These are phyloP conservation scores for Macrolepiota dolichaula DNA, from an alignment of 768 basidiomycete genomes.

Conservation along the genomic window DNA sequence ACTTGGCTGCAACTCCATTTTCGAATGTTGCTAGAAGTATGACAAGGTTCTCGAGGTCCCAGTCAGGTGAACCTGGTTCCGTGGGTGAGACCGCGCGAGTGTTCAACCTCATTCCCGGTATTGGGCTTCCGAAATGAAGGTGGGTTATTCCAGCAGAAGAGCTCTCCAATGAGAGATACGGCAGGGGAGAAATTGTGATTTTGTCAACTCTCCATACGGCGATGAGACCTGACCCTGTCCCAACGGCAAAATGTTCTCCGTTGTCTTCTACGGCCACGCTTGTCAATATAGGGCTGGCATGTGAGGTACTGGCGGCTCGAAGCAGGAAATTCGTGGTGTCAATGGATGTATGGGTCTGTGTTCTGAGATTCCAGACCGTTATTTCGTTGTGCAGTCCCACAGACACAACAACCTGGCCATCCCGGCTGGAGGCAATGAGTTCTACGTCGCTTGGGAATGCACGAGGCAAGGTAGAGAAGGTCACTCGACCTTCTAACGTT, in stretches of 20 bases:
- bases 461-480: constrained; percentile 76
- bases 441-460: constrained; percentile 81
- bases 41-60: constrained; percentile 15
- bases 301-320: constrained; percentile 45
- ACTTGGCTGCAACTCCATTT: constrained; percentile 55
- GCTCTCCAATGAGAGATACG: constrained; percentile 38
- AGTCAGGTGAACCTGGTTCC: constrained; percentile 29
- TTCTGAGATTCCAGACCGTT: constrained; percentile 58
- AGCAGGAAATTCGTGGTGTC: constrained; percentile 53
- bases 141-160: constrained; percentile 50
- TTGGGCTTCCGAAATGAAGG: constrained; percentile 40
- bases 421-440: constrained; percentile 65
- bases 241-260: constrained; percentile 66
- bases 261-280: constrained; percentile 59
- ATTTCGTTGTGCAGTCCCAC: constrained; percentile 81
- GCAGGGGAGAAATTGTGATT: constrained; percentile 31
- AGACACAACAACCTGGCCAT: constrained; percentile 63
- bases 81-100: constrained; percentile 22
- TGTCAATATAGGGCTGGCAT: constrained; percentile 47
- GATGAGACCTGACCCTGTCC: constrained; percentile 65
- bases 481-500: constrained; percentile 39
- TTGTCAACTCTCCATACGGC: constrained; percentile 57
- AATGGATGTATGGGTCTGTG: constrained; percentile 38
- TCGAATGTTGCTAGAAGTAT: constrained; percentile 52
- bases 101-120: constrained; percentile 11